Conservation (phyloP, 2,329 filamentous ascomycete species). For the Xenosphaeropsis pyriputrescens region DNA sequence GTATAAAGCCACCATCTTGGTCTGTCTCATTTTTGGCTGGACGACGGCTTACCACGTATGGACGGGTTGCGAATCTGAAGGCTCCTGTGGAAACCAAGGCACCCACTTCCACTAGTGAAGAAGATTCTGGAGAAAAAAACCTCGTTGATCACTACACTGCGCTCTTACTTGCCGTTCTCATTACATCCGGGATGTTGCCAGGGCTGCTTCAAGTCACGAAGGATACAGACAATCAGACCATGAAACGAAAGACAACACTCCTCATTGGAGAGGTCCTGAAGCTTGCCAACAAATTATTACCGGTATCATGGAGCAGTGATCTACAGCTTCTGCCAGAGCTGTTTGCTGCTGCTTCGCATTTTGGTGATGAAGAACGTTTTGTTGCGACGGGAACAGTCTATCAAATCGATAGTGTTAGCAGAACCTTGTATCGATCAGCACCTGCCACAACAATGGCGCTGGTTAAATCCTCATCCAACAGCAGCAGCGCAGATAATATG, state of each 20-base stretch:
- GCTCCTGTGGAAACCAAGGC: slow-evolving; percentile 33
- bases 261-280: slow-evolving; percentile 86
- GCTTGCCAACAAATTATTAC: slow-evolving; percentile 73
- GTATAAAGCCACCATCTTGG: slow-evolving; percentile 91
- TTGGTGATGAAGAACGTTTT: slow-evolving; percentile 58
- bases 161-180: slow-evolving; percentile 69
- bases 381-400: slow-evolving; percentile 84
- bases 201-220: slow-evolving; percentile 49
- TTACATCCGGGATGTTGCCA: slow-evolving; percentile 62
- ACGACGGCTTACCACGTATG: slow-evolving; percentile 84
- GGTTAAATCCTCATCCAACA: slow-evolving; percentile 10
- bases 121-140: slow-evolving; percentile 63
- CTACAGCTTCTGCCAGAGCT: slow-evolving; percentile 81
- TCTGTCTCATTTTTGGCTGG: slow-evolving; percentile 91
- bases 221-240: slow-evolving; percentile 48
- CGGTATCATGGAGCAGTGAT: slow-evolving; percentile 65
- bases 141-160: slow-evolving; percentile 92
- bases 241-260: slow-evolving; percentile 81
- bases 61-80: slow-evolving; percentile 78
- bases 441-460: slow-evolving; percentile 22
- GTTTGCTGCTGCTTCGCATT: slow-evolving; percentile 61
- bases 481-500: slow-evolving; percentile 30
- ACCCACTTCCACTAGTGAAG: slow-evolving; percentile 32
- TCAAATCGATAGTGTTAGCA: slow-evolving; percentile 94
- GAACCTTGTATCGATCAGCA: slow-evolving; percentile 73